Conservation (phyloP, 768 basidiomycete species). For the Fibroporia radiculosa region DNA sequence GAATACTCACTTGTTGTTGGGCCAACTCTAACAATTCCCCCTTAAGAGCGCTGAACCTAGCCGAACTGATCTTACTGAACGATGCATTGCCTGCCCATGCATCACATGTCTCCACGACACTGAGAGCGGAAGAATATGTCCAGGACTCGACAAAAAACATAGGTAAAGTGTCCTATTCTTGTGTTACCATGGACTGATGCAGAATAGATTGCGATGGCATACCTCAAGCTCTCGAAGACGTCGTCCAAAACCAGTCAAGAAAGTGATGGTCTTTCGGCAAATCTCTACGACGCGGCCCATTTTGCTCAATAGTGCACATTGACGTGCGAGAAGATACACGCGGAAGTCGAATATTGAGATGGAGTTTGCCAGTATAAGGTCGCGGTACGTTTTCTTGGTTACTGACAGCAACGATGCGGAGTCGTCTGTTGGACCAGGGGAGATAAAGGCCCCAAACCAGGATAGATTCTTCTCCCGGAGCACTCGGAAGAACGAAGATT, state of each 20-base stretch:
- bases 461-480: slow-evolving; percentile 76
- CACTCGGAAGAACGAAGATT: slow-evolving; percentile 70
- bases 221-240: slow-evolving; percentile 75
- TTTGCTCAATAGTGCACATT: slow-evolving; percentile 69
- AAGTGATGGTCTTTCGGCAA: slow-evolving; percentile 60
- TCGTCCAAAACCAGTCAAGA: slow-evolving; percentile 71
- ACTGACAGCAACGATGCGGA: slow-evolving; percentile 72
- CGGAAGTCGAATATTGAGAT: slow-evolving; percentile 95
- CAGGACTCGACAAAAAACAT: slow-evolving; percentile 84
- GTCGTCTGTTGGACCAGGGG: slow-evolving; percentile 64
- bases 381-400: slow-evolving; percentile 77
- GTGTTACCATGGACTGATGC: too few relatives aligned
- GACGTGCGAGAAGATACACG: slow-evolving; percentile 81
- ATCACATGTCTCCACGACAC: slow-evolving; percentile 74
- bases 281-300: slow-evolving; percentile 64
- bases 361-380: slow-evolving; percentile 81
- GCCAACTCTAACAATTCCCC: slow-evolving; percentile 91
- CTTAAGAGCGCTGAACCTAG: slow-evolving; percentile 63
- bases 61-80: slow-evolving; percentile 38
- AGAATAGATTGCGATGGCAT: slow-evolving; percentile 9
- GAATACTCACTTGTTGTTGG: slow-evolving; percentile 61
- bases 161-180: slow-evolving; percentile 41
- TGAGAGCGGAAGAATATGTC: slow-evolving; percentile 86
- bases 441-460: slow-evolving; percentile 87
- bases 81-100: slow-evolving; percentile 50